These are phyloP conservation scores for Kwoniella sp. DNA, from an alignment of 768 basidiomycete genomes.

Conservation along the genomic window DNA sequence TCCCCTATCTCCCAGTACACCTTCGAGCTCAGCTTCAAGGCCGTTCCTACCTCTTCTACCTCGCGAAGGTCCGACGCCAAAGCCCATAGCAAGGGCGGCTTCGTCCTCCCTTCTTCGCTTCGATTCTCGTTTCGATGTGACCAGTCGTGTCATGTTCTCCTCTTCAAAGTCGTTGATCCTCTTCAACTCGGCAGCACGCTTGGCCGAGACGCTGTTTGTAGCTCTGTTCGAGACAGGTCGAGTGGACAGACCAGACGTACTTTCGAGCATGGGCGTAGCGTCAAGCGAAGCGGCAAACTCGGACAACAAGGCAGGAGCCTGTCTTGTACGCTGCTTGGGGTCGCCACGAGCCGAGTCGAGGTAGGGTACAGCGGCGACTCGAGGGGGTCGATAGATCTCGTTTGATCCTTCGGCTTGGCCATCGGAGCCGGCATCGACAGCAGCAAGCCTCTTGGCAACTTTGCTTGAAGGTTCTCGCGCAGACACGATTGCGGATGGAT, in stretches of 20 bases:
- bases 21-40: slow-evolving; percentile 55
- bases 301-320: slow-evolving; percentile 58
- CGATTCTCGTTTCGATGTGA: slow-evolving; percentile 86
- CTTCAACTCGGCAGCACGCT: slow-evolving; percentile 76
- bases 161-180: slow-evolving; percentile 88
- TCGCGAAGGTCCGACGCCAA: slow-evolving; percentile 48
- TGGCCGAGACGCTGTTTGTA: slow-evolving; percentile 61
- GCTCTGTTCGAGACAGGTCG: slow-evolving; percentile 43
- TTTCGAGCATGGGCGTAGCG: slow-evolving; percentile 53
- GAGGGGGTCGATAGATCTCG: slow-evolving; percentile 66
- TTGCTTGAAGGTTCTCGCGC: slow-evolving; percentile 23
- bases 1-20: slow-evolving; percentile 53
- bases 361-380: slow-evolving; percentile 87
- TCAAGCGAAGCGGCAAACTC: slow-evolving; percentile 54
- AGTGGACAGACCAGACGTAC: slow-evolving; percentile 56
- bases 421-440: slow-evolving; percentile 16
- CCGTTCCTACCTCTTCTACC: slow-evolving; percentile 52
- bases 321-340: slow-evolving; percentile 58
- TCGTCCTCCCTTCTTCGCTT: slow-evolving; percentile 75
- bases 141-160: slow-evolving; percentile 85
- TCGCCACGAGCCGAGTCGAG: slow-evolving; percentile 58
- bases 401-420: slow-evolving; percentile 30
- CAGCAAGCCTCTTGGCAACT: slow-evolving; percentile 32
- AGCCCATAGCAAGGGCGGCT: slow-evolving; percentile 80
- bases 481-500: slow-evolving; percentile 70